phyloP scores from a whole-genome alignment of 2,329 filamentous ascomycete genomes.

The Arthrinium puccinioides region DNA sequence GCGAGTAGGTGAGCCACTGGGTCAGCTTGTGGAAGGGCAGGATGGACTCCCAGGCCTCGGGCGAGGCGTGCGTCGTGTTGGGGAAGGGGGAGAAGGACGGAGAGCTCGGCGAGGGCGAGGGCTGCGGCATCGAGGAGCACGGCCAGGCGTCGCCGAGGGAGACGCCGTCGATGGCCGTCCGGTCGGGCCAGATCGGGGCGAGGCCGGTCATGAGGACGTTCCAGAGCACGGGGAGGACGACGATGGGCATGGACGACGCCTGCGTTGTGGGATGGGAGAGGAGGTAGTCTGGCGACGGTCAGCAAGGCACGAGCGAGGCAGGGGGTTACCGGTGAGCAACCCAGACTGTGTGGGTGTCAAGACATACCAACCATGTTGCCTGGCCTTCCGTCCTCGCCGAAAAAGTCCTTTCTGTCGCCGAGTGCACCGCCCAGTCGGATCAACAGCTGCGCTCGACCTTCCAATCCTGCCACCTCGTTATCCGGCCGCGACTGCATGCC shows the following conservation, averaged over 20 bases:
- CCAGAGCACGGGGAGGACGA: slow-evolving; percentile 60
- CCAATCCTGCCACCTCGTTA: slow-evolving; percentile 77
- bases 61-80: neutral
- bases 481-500: slow-evolving; percentile 77
- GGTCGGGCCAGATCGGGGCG: slow-evolving; percentile 82
- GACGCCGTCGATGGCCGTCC: slow-evolving; percentile 79
- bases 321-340: neutral
- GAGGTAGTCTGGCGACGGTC: slow-evolving; percentile 71
- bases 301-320: neutral
- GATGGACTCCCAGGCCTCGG: slow-evolving; percentile 25
- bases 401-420: slow-evolving; percentile 68
- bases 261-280: slow-evolving; percentile 85
- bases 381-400: slow-evolving; percentile 75
- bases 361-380: slow-evolving; percentile 85
- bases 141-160: slow-evolving; percentile 93
- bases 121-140: slow-evolving; percentile 45
- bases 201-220: slow-evolving; percentile 82
- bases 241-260: slow-evolving; percentile 71
- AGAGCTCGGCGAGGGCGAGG: slow-evolving; percentile 3
- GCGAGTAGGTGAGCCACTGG: slow-evolving; percentile 66
- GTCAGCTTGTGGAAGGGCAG: slow-evolving; percentile 57
- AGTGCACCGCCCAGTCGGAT: slow-evolving; percentile 70
- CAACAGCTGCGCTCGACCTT: slow-evolving; percentile 76
- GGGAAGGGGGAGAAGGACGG: slow-evolving; percentile 10
- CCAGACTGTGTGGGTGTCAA: neutral